These are phyloP conservation scores for Ceratobasidium sp. DNA, from an alignment of 1,284 basidiomycete genomes.

Conservation along the genomic window DNA sequence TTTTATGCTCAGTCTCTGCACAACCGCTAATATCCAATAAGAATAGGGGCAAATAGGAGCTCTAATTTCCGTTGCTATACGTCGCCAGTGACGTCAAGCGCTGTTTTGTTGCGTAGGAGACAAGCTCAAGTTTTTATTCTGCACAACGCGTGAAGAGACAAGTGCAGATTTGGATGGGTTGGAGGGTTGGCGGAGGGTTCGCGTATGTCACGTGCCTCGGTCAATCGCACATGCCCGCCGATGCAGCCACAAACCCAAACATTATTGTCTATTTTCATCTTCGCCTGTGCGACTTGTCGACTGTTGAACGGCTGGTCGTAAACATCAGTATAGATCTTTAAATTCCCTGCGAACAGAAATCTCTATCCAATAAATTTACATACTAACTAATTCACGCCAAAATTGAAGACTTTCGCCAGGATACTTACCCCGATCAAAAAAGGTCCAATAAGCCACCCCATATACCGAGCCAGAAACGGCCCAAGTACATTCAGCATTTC, in stretches of 20 bases:
- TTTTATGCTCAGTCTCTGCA: conserved; percentile 15
- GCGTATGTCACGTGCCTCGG: conserved; percentile 31
- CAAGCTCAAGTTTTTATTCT: background rate
- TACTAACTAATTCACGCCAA: too few species aligned
- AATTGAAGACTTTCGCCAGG: too few species aligned
- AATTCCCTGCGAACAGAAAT: too few species aligned
- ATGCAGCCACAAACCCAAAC: background rate
- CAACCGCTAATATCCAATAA: conserved; percentile 30
- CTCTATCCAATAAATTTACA: too few species aligned
- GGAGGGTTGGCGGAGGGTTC: conserved; percentile 24
- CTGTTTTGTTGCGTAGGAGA: background rate
- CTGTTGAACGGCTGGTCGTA: too few species aligned
- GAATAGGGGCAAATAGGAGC: background rate
- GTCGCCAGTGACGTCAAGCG: conserved; percentile 31
- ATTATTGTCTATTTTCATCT: too few species aligned
- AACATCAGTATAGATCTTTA: too few species aligned
- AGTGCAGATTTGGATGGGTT: conserved; percentile 22
- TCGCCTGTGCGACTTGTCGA: too few species aligned
- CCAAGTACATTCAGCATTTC: too few species aligned
- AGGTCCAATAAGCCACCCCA: too few species aligned
- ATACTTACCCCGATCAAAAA: too few species aligned
- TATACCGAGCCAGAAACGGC: too few species aligned
- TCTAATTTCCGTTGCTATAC: conserved; percentile 28
- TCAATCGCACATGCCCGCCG: background rate
- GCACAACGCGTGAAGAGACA: conserved; percentile 7